A percentile compares a stretch with the other conserved stretches of the same genome.
These are phyloP conservation scores for Capsella bursapastoris DNA, from an alignment of 345 rosid species.

Conservation along the genomic window DNA sequence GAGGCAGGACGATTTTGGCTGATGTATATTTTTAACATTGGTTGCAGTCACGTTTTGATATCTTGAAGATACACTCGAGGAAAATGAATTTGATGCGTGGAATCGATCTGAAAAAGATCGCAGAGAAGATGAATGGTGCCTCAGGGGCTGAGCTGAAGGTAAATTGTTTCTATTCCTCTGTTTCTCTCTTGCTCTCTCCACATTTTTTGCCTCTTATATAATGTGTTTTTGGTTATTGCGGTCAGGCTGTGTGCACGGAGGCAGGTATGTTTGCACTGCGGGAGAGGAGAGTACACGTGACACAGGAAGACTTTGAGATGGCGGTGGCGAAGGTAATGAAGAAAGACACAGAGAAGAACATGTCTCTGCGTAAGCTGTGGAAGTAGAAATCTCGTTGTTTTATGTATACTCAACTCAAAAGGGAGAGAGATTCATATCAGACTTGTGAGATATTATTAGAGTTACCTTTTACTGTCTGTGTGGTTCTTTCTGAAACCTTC, in stretches of 20 bases:
- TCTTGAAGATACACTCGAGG: constrained; percentile 95
- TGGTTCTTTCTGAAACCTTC: constrained; percentile 10
- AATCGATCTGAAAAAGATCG: constrained; percentile 96
- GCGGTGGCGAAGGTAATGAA: constrained; percentile 99
- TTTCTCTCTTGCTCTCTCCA: constrained; percentile 4
- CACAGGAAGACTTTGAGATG: constrained; percentile 99
- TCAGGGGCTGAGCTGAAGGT: constrained; percentile 99
- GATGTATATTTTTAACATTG: constrained; percentile 15
- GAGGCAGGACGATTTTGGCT: not conserved
- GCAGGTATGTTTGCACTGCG: constrained; percentile 99
- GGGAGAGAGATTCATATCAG: not conserved
- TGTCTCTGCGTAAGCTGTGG: constrained; percentile 98
- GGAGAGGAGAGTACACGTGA: constrained; percentile 97
- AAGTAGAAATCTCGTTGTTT: constrained; percentile 51
- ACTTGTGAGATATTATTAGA: not conserved
- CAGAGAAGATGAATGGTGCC: constrained; percentile 98
- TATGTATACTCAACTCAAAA: not conserved
- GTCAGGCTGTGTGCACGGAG: constrained; percentile 98
- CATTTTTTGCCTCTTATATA: not conserved
- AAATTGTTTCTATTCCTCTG: constrained; percentile 1
- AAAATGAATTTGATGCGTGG: constrained; percentile 99
- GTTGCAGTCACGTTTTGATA: constrained; percentile 89
- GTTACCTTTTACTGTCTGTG: not conserved
- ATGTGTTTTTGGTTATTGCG: not conserved
- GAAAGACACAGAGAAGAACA: constrained; percentile 99